Evolutionary conservation across 2,329 filamentous ascomycete genomes (phyloP).

Genomic region (Lachnellula subtilissima): DNA sequence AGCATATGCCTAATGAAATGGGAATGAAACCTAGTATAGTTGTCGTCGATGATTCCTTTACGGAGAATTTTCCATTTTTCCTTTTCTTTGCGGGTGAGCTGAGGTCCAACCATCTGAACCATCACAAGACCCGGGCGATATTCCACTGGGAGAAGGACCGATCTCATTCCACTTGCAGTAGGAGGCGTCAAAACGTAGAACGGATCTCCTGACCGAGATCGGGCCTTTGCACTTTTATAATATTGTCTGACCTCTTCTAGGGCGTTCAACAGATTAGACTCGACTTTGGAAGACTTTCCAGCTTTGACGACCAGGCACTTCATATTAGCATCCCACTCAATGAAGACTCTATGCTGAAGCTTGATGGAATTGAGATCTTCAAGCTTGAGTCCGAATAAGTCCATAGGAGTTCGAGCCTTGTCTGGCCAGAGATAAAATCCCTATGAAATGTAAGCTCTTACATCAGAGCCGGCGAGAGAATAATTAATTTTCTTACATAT

Average conservation of each 20-base stretch:
- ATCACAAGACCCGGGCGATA: conserved; percentile 2
- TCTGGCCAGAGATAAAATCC: conserved; percentile 24
- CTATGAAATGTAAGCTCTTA: not conserved
- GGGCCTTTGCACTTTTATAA: conserved; percentile 17
- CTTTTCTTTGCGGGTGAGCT: conserved; percentile 1
- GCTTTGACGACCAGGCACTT: conserved; percentile 15
- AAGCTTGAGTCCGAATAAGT: conserved; percentile 15
- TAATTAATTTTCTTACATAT: not conserved
- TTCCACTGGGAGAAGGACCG: not conserved
- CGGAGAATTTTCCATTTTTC: conserved; percentile 19
- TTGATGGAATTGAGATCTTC: conserved; percentile 21
- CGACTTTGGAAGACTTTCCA: not conserved
- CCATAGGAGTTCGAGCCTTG: conserved; percentile 4
- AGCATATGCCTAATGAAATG: conserved; percentile 19
- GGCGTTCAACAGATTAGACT: conserved; percentile 7
- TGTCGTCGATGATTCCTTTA: conserved; percentile 4
- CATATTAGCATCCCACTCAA: conserved; percentile 10
- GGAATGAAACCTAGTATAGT: conserved; percentile 13
- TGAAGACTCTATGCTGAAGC: conserved; percentile 16
- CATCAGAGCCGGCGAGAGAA: no score
- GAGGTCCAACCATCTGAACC: conserved; percentile 17
- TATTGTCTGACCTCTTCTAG: conserved; percentile 22
- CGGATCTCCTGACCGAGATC: conserved; percentile 15
- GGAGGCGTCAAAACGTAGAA: conserved; percentile 26
- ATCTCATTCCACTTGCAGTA: conserved; percentile 12